Evolutionary conservation across 2,329 filamentous ascomycete genomes (phyloP).

Genomic region (Aureobasidium sp.): DNA sequence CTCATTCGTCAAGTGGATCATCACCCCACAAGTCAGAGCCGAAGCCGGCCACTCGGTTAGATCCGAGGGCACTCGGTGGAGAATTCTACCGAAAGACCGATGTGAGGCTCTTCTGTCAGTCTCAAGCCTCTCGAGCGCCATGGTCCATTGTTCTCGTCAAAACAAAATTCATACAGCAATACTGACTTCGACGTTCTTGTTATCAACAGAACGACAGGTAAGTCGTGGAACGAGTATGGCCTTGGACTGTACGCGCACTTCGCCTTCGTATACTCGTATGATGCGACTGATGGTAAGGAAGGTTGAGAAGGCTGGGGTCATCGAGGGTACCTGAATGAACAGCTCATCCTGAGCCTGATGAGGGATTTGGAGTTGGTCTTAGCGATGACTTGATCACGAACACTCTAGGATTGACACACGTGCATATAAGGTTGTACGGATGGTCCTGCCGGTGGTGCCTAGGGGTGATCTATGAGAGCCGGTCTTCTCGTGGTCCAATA

Average conservation of each 20-base stretch:
- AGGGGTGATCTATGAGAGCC: background rate
- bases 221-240: background rate
- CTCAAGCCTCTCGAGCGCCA: background rate
- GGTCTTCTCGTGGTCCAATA: background rate
- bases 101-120: background rate
- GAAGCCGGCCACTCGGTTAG: background rate
- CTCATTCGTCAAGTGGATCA: slow-evolving; percentile 8
- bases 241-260: background rate
- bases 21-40: background rate
- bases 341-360: background rate
- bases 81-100: background rate
- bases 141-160: background rate
- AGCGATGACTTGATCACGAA: background rate
- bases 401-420: background rate
- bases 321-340: background rate
- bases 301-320: background rate
- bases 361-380: background rate
- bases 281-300: background rate
- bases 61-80: background rate
- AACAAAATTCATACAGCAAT: background rate
- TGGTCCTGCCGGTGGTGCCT: background rate
- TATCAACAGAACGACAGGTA: too few relatives aligned
- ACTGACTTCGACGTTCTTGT: background rate
- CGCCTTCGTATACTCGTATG: too few relatives aligned
- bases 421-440: slow-evolving; percentile 11